Conservation (phyloP, 225 moss, liverwort and hornwort genomes). For the Antitrichia curtipendula region DNA sequence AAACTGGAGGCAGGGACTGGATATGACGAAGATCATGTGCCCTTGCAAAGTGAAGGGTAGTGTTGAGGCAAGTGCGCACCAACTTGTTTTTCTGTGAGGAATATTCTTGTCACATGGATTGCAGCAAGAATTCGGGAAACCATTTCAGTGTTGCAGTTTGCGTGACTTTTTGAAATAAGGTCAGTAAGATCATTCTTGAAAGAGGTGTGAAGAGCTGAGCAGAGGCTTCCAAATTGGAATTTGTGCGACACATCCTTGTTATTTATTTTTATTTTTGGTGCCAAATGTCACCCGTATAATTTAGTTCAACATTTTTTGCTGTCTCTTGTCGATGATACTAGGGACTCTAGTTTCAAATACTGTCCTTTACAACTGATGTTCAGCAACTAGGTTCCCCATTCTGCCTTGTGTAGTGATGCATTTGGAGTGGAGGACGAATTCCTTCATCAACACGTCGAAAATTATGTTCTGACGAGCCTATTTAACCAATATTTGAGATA, state of each 20-base stretch:
- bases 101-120: slow-evolving; percentile 27
- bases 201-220: slow-evolving; percentile 20
- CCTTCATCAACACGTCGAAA: neutral
- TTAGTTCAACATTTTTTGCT: neutral
- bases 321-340: neutral
- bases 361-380: neutral
- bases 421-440: neutral
- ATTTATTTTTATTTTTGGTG: slow-evolving; percentile 19
- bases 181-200: slow-evolving; percentile 23
- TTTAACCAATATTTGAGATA: neutral
- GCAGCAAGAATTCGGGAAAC: neutral
- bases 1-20: neutral
- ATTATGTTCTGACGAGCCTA: neutral
- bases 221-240: slow-evolving; percentile 47
- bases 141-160: neutral
- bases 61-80: neutral
- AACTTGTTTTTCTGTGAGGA: neutral
- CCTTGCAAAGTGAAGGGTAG: neutral
- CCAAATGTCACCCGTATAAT: slow-evolving; percentile 23
- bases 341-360: neutral
- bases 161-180: slow-evolving; percentile 44
- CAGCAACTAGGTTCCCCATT: neutral
- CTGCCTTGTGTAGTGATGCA: neutral
- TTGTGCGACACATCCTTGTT: slow-evolving; percentile 11
- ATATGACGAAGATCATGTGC: neutral